Conservation (phyloP, 108 stramenopile genomes). For the Poteriospumella lacustris region DNA sequence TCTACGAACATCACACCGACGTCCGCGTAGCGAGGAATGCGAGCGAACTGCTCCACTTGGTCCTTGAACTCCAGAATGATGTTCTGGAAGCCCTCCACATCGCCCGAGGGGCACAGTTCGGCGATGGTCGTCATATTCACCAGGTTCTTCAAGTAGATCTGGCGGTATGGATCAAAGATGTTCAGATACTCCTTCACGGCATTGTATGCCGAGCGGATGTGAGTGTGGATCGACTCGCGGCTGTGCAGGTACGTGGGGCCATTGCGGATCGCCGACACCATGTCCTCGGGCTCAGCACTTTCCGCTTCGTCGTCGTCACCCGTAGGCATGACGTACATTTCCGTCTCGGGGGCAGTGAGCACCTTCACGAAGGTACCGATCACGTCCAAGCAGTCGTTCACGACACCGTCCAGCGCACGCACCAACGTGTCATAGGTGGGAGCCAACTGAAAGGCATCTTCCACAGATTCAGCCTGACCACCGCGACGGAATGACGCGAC, state of each 20-base stretch:
- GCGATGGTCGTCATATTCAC: slow-evolving; percentile 24
- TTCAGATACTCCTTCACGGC: slow-evolving; percentile 32
- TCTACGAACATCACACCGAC: slow-evolving; percentile 59
- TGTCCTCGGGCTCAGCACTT: slow-evolving; percentile 5
- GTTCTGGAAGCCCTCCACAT: slow-evolving; percentile 43
- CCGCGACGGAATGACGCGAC: not conserved
- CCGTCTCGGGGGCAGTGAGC: not conserved
- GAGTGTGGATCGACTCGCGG: not conserved
- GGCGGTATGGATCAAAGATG: slow-evolving; percentile 50
- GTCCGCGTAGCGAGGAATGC: slow-evolving; percentile 49
- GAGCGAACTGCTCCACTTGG: slow-evolving; percentile 45
- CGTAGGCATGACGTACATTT: slow-evolving; percentile 26
- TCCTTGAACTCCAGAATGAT: slow-evolving; percentile 42
- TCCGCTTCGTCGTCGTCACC: slow-evolving; percentile 23
- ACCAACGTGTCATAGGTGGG: not conserved
- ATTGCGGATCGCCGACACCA: slow-evolving; percentile 11
- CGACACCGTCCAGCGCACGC: not conserved
- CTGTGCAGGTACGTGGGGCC: not conserved
- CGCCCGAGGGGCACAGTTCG: slow-evolving; percentile 17
- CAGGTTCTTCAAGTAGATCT: slow-evolving; percentile 43
- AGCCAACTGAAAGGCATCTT: not conserved
- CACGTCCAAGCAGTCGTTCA: slow-evolving; percentile 20
- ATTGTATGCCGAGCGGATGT: not conserved
- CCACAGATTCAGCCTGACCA: not conserved
- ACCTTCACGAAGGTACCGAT: slow-evolving; percentile 20